Evolutionary conservation across 2,329 filamentous ascomycete genomes (phyloP), one percentile per base, ranked within the genome.

Genomic region (Ophiostoma himal-ulmi): DNA sequence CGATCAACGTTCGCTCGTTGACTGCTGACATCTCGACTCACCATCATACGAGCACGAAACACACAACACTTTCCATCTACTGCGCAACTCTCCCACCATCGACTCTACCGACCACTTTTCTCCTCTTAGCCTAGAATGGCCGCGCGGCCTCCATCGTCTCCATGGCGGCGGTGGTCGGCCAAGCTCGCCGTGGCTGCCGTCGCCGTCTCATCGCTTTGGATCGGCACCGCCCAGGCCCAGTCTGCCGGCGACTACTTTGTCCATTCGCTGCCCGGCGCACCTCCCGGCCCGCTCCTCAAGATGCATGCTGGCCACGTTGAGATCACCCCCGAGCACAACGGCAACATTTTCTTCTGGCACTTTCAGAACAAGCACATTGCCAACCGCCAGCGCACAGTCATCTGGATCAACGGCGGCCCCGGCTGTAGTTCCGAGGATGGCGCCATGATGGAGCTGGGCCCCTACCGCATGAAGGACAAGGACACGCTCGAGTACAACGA

Each of bases 221-320:
- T 81, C 30, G 73, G 78, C 34, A 75, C 78, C 20, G 73, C 81
- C 71, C 76, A 76, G 73, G 75, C 76, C 70, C 76, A 81, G 78
- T 84, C 85, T 1, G 90, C 92, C 66, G 92, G 90, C 41, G 94
- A 99, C 79, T 99, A 97, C 80, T 98, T 90, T 81, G 91, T 99
- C 69, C 89, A 88, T 76, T 87, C 89, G 10, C 84, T 99, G 26
- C 95, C 95, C 6, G 95, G 96, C 41, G 88, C 91, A 70, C 94
- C 96, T 11, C 84, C 88, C 75, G 90, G 88, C 26, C 89, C 92
- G 52, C 81, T 93, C 72, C 81, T 97, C 77, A 97, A 97, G 84
- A 98, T 98, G 94, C 95, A 98, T 85, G 94, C 95, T 82, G 95
- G 95, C 70, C 95, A 99, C 82, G 90, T 99, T 79, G 94, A 98